phyloP scores from a whole-genome alignment of 1,139 yeast genomes.

The Lodderomyces jiufengensis region DNA sequence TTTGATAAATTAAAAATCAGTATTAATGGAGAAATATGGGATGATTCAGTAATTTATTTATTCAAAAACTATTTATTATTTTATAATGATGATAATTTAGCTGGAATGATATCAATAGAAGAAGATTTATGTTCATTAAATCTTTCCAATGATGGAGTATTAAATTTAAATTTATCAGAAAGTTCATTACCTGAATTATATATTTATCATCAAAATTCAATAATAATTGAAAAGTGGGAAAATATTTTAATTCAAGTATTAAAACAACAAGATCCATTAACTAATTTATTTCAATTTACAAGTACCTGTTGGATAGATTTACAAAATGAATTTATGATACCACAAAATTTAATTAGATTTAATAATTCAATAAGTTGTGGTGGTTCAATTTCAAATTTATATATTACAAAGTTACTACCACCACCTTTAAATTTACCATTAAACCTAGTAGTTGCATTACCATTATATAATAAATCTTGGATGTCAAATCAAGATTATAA shows the following conservation, averaged over 20 bases:
- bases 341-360: conserved; percentile 37
- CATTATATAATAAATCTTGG: conserved; percentile 32
- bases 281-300: conserved; percentile 47
- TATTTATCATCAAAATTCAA: conserved; percentile 29
- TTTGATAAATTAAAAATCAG: conserved; percentile 45
- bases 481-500: conserved; percentile 34
- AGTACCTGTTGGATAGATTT: conserved; percentile 48
- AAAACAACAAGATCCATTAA: conserved; percentile 11
- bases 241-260: conserved; percentile 22
- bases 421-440: conserved; percentile 40
- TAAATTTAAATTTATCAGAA: conserved; percentile 37
- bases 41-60: conserved; percentile 32
- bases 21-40: conserved; percentile 37
- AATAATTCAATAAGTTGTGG: conserved; percentile 27
- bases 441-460: conserved; percentile 46
- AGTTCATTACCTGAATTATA: conserved; percentile 47
- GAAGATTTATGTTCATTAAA: conserved; percentile 32
- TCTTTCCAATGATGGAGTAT: conserved; percentile 22
- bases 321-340: conserved; percentile 25
- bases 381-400: conserved; percentile 37
- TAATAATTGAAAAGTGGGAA: conserved; percentile 43
- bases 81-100: conserved; percentile 25
- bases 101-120: conserved; percentile 28
- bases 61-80: conserved; percentile 40
- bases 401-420: conserved; percentile 36